Evolutionary conservation across 768 basidiomycete species (phyloP).

Genomic region (Leccinum pellstonianum): DNA sequence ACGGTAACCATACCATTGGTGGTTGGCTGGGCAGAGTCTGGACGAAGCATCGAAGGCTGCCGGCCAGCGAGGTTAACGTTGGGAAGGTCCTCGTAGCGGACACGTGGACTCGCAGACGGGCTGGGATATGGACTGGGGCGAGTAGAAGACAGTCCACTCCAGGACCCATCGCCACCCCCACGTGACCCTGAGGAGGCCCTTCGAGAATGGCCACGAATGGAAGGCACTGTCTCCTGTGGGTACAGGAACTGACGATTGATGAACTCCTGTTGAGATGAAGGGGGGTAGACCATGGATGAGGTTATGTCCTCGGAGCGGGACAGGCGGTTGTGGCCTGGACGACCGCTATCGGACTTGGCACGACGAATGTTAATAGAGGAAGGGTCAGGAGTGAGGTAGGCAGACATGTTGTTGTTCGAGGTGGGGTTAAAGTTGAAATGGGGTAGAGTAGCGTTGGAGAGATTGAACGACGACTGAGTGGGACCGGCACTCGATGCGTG

Average conservation of each 20-base stretch:
- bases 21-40: slow-evolving; percentile 14
- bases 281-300: slow-evolving; percentile 30
- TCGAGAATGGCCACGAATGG: slow-evolving; percentile 42
- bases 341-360: slow-evolving; percentile 45
- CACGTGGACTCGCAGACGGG: slow-evolving; percentile 63
- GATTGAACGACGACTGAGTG: slow-evolving; percentile 30
- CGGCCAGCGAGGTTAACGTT: slow-evolving; percentile 27
- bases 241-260: slow-evolving; percentile 44
- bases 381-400: slow-evolving; percentile 39
- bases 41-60: slow-evolving; percentile 24
- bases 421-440: slow-evolving; percentile 38
- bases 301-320: slow-evolving; percentile 65
- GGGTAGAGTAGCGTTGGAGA: slow-evolving; percentile 22
- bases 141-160: slow-evolving; percentile 36
- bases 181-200: slow-evolving; percentile 42
- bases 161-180: slow-evolving; percentile 28
- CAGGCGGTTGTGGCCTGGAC: slow-evolving; percentile 47
- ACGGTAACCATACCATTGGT: slow-evolving; percentile 24
- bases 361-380: slow-evolving; percentile 44
- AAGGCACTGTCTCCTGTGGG: slow-evolving; percentile 37
- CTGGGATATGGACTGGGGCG: slow-evolving; percentile 66
- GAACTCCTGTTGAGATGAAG: slow-evolving; percentile 43
- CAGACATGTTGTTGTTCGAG: slow-evolving; percentile 35
- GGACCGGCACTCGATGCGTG: slow-evolving; percentile 25
- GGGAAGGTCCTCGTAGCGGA: slow-evolving; percentile 51